Conservation (phyloP, 2,329 filamentous ascomycete species). For the Penicillium digitatum region DNA sequence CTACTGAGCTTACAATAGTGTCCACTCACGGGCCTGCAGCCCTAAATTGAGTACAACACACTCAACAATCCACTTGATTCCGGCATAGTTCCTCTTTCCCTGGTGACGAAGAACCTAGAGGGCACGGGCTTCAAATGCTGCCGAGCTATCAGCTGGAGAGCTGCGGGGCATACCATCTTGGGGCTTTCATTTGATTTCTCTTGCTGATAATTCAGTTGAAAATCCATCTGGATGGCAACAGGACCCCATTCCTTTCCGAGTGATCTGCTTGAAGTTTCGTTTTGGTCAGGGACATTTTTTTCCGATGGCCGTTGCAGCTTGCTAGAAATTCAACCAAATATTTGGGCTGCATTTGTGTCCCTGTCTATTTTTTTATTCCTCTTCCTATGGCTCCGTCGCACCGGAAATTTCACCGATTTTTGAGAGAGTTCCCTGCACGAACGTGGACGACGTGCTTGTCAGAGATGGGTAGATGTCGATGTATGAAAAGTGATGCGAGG, state of each 20-base stretch:
- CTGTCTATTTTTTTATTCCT: background rate
- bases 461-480: background rate
- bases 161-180: background rate
- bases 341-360: background rate
- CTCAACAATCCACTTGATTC: background rate
- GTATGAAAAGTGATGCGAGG: background rate
- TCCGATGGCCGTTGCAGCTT: background rate
- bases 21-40: background rate
- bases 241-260: background rate
- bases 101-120: background rate
- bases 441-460: background rate
- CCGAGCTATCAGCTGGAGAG: background rate
- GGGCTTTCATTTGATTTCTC: background rate
- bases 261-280: background rate
- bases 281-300: background rate
- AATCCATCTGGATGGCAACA: too few relatives aligned
- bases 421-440: background rate
- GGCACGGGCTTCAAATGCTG: background rate
- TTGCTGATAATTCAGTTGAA: too few relatives aligned
- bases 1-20: background rate
- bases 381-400: background rate
- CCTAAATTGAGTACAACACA: background rate
- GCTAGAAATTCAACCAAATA: background rate
- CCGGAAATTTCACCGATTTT: background rate
- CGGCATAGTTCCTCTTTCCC: background rate